Conservation (phyloP, 1,139 yeast species). For the Scheffersomyces parashehatae region DNA sequence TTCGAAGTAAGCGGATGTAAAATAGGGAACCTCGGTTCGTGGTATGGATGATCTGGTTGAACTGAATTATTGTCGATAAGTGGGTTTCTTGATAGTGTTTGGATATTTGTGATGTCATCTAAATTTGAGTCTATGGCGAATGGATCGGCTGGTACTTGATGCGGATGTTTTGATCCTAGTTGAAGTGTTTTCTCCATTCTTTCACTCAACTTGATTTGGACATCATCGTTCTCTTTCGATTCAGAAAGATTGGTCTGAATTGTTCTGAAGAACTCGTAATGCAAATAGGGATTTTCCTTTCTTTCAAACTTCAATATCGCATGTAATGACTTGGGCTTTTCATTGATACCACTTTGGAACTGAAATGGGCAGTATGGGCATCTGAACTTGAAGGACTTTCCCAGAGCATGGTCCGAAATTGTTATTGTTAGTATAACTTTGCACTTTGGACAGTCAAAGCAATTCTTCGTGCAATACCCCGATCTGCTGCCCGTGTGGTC, state of each 20-base stretch:
- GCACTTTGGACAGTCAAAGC: constrained; percentile 44
- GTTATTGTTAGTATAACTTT: constrained; percentile 25
- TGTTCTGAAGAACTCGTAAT: not conserved
- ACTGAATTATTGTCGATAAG: not conserved
- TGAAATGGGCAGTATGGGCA: constrained; percentile 34
- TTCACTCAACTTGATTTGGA: constrained; percentile 3
- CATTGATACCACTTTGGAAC: constrained; percentile 29
- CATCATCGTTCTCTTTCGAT: not conserved
- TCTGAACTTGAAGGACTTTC: constrained; percentile 35
- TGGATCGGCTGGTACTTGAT: not conserved
- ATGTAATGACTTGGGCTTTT: constrained; percentile 37
- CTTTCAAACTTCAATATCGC: constrained; percentile 26
- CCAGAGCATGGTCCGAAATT: constrained; percentile 24
- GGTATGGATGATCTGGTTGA: no score
- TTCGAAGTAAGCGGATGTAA: constrained; percentile 28
- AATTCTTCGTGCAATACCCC: constrained; percentile 34
- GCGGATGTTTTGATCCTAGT: constrained; percentile 5
- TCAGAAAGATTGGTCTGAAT: not conserved
- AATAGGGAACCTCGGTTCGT: constrained; percentile 18
- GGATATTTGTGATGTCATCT: not conserved
- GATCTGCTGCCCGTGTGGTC: constrained; percentile 28
- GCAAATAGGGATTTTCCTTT: constrained; percentile 5
- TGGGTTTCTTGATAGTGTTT: not conserved
- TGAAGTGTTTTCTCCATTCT: constrained; percentile 2
- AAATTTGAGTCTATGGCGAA: not conserved